A percentile compares a stretch with the other conserved stretches of the same genome.
These are phyloP conservation scores for Crithidia expoeki DNA, from an alignment of 208 protist species.

Conservation along the genomic window DNA sequence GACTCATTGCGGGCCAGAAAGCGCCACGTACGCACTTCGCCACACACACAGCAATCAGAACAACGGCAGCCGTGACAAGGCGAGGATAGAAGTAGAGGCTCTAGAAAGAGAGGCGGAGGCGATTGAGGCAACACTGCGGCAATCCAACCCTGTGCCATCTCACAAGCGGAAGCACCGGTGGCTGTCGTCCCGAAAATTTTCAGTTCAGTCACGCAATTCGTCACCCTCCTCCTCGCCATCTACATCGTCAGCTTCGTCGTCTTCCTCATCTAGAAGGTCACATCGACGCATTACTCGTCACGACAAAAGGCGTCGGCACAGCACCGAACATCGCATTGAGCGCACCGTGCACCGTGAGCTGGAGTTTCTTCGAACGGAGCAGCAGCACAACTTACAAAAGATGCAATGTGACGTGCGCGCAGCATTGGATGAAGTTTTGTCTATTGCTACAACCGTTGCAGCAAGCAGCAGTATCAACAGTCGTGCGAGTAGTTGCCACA, in stretches of 20 bases:
- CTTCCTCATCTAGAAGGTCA: not conserved
- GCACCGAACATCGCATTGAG: not conserved
- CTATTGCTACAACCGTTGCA: not conserved
- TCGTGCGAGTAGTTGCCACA: constrained; percentile 14
- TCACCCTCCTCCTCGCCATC: not conserved
- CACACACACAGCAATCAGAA: not conserved
- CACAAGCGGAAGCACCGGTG: not conserved
- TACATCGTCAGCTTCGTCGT: not conserved
- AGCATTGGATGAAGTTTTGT: constrained; percentile 15
- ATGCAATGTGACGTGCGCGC: constrained; percentile 22
- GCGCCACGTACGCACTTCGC: not conserved
- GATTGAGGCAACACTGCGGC: constrained; percentile 11
- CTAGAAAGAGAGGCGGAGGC: constrained; percentile 5
- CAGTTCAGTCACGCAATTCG: not conserved
- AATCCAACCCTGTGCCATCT: not conserved
- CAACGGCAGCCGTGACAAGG: not conserved
- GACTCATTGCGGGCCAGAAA: no score
- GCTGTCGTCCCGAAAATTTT: not conserved
- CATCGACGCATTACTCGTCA: not conserved
- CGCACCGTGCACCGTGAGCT: constrained; percentile 22
- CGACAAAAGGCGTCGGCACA: no score
- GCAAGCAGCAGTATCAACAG: not conserved
- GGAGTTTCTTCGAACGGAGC: constrained; percentile 20
- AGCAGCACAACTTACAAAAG: constrained; percentile 17
- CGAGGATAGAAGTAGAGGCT: constrained; percentile 2